Conservation (phyloP, 306 rosid species). For the Castanopsis chinensis region DNA sequence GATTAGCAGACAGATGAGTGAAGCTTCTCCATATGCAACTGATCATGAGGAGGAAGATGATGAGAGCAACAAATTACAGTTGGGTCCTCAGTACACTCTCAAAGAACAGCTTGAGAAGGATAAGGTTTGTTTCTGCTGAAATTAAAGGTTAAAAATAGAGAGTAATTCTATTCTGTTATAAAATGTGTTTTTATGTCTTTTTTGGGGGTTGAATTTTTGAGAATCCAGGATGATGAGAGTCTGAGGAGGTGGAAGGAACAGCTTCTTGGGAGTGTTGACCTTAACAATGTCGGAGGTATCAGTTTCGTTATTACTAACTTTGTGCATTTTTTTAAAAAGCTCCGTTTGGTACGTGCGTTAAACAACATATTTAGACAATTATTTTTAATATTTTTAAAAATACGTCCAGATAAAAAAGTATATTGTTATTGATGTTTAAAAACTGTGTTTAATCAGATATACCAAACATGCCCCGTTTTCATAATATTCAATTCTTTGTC, state of each 20-base stretch:
- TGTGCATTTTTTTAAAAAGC: too few species aligned
- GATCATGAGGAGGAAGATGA: slow-evolving; percentile 85
- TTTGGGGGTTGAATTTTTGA: slow-evolving; percentile 12
- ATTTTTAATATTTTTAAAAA: too few species aligned
- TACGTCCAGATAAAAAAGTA: too few species aligned
- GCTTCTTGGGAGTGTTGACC: slow-evolving; percentile 93
- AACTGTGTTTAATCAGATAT: too few species aligned
- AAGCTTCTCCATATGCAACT: slow-evolving; percentile 51
- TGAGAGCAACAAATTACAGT: slow-evolving; percentile 64
- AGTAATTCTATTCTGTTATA: not conserved
- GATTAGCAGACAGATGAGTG: slow-evolving; percentile 51
- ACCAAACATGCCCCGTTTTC: too few species aligned
- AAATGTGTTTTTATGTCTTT: not conserved
- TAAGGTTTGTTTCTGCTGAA: slow-evolving; percentile 44
- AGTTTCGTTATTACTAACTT: not conserved
- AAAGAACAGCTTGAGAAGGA: slow-evolving; percentile 94
- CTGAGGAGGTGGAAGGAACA: slow-evolving; percentile 98
- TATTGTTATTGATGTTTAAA: too few species aligned
- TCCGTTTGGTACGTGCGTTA: too few species aligned
- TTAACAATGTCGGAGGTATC: slow-evolving; percentile 80
- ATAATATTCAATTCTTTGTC: not conserved
- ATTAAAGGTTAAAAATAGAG: not conserved
- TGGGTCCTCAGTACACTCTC: slow-evolving; percentile 87
- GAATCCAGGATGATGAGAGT: slow-evolving; percentile 87
- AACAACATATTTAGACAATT: too few species aligned